phyloP scores from a whole-genome alignment of 2,329 filamentous ascomycete species.

The Sclerotinia spermophila region DNA sequence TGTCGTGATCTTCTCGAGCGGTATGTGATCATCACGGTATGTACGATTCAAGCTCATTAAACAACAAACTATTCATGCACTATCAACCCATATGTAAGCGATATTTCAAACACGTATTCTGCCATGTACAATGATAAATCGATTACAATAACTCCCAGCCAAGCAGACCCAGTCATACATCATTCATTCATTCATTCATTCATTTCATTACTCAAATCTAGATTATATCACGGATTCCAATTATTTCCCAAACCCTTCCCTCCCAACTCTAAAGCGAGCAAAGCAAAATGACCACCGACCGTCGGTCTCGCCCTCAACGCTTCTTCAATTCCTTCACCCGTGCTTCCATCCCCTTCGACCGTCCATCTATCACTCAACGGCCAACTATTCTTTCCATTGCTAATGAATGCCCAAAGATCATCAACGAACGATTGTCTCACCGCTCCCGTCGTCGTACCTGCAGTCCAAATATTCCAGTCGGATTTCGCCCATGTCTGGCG shows the following conservation, averaged over 20 bases:
- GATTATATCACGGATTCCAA: background rate
- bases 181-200: background rate
- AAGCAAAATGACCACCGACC: conserved; percentile 72
- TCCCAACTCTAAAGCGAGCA: conserved; percentile 51
- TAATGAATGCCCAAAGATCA: background rate
- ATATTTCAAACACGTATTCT: background rate
- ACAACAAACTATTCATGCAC: too few relatives aligned
- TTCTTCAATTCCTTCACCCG: background rate
- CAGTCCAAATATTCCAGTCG: conserved; percentile 44
- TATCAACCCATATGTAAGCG: background rate
- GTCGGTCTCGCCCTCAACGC: conserved; percentile 73
- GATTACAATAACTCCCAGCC: background rate
- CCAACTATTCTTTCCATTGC: conserved; percentile 10
- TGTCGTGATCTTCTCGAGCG: background rate
- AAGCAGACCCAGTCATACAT: background rate
- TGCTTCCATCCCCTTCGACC: background rate
- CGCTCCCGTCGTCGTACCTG: background rate
- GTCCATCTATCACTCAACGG: conserved; percentile 3
- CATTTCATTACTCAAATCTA: background rate
- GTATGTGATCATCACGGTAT: background rate
- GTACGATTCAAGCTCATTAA: background rate
- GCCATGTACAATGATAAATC: background rate
- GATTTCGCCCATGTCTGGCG: conserved; percentile 43
- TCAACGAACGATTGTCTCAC: background rate
- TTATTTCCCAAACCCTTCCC: background rate